Conservation (phyloP, 139 green algal species). For the Closterium sp. region DNA sequence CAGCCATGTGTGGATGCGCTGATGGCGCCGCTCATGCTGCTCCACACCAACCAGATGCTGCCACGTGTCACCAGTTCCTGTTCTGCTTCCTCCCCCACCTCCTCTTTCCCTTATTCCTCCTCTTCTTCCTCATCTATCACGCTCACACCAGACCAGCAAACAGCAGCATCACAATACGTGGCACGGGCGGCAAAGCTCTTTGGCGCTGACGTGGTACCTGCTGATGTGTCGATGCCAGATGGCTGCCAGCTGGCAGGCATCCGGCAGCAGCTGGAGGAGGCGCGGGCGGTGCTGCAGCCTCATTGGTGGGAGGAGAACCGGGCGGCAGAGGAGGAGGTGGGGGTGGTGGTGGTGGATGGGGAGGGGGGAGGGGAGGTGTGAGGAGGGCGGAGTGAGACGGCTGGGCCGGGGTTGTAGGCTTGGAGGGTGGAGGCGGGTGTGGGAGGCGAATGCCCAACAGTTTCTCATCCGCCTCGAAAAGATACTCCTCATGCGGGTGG, state of each 20-base stretch:
- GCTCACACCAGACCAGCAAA: not conserved
- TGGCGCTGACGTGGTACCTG: not conserved
- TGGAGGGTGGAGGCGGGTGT: not conserved
- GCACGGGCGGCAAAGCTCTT: not conserved
- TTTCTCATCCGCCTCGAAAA: too few species aligned
- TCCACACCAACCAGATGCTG: not conserved
- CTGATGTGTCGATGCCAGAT: not conserved
- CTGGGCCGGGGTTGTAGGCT: not conserved
- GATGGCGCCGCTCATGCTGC: not conserved
- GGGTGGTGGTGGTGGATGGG: not conserved
- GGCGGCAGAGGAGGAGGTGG: not conserved
- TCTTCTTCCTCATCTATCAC: not conserved
- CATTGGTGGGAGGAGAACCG: not conserved
- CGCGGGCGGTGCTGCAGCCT: not conserved
- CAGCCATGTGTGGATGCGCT: not conserved
- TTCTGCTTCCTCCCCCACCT: constrained; percentile 7
- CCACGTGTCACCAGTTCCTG: not conserved
- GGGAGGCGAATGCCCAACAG: not conserved
- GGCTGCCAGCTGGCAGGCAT: not conserved
- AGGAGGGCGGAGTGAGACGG: not conserved
- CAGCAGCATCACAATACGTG: not conserved
- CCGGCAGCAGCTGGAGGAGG: not conserved
- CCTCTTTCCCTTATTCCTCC: not conserved
- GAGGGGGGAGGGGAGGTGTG: constrained; percentile 1
- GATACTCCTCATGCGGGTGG: too few species aligned